phyloP scores from a whole-genome alignment of 257 asterid genomes.

The Nicotiana tabacum region DNA sequence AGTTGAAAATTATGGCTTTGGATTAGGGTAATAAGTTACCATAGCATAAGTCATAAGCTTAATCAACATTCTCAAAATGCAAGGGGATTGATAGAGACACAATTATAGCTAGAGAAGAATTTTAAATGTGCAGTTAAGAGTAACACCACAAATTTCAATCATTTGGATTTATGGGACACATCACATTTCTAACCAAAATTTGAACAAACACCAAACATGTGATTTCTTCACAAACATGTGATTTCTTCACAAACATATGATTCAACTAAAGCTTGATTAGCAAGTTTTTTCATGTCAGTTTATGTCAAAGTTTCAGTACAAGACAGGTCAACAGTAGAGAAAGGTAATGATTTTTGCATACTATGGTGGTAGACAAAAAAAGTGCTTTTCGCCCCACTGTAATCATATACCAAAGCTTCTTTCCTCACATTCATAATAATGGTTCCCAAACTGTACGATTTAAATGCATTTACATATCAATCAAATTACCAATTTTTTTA shows the following conservation, averaged over 20 bases:
- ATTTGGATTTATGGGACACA: not conserved
- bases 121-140: not conserved
- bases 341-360: not conserved
- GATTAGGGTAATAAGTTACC: not conserved
- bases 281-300: constrained; percentile 1
- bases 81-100: not conserved
- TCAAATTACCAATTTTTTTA: not conserved
- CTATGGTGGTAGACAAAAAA: not conserved
- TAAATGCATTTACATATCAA: not conserved
- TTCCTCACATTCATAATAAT: constrained; percentile 4
- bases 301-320: not conserved
- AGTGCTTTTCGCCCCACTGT: constrained; percentile 2
- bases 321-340: not conserved
- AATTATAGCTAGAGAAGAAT: not conserved
- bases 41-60: not conserved
- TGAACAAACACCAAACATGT: not conserved
- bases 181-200: not conserved
- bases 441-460: not conserved
- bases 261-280: not conserved
- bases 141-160: not conserved
- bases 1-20: not conserved
- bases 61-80: not conserved
- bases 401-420: not conserved
- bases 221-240: not conserved
- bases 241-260: not conserved